These are phyloP conservation scores for Myxozyma monticola DNA, from an alignment of 805 yeast genomes.

Conservation along the genomic window DNA sequence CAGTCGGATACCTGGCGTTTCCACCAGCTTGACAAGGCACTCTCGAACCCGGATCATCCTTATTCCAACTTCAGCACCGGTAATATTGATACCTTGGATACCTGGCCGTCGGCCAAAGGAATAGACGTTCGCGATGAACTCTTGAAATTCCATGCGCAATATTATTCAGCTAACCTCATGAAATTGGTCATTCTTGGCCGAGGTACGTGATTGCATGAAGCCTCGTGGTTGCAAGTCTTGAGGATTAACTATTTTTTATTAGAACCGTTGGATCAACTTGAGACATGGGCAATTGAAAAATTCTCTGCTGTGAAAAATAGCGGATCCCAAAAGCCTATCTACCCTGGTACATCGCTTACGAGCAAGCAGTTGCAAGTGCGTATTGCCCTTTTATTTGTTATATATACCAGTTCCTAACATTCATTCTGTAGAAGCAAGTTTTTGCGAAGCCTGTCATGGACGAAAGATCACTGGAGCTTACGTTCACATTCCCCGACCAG, in stretches of 20 bases:
- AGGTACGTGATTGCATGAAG: constrained; percentile 10
- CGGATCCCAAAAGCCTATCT: constrained; percentile 43
- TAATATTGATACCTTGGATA: constrained; percentile 70
- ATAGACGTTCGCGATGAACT: constrained; percentile 79
- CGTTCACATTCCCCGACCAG: constrained; percentile 76
- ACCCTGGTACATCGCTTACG: constrained; percentile 51
- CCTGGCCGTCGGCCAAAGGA: constrained; percentile 58
- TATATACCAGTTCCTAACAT: neutral
- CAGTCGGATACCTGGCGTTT: constrained; percentile 89
- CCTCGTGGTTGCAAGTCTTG: no score
- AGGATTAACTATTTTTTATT: neutral
- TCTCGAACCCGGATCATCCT: constrained; percentile 76
- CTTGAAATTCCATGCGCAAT: constrained; percentile 66
- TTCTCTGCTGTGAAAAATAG: constrained; percentile 65
- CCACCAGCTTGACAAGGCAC: constrained; percentile 76
- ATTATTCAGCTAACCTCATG: constrained; percentile 87
- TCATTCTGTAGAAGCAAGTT: constrained; percentile 48
- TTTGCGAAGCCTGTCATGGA: constrained; percentile 83
- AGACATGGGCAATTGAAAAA: constrained; percentile 65
- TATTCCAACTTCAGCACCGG: constrained; percentile 90
- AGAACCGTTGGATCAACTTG: constrained; percentile 69
- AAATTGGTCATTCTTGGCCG: constrained; percentile 80
- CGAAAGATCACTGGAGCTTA: constrained; percentile 60
- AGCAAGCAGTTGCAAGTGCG: constrained; percentile 45
- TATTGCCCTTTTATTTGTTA: neutral